A percentile compares a stretch with the other conserved stretches of the same genome.
phyloP scores from a whole-genome alignment of 2,329 filamentous ascomycete genomes.

The Fusarium falciforme region DNA sequence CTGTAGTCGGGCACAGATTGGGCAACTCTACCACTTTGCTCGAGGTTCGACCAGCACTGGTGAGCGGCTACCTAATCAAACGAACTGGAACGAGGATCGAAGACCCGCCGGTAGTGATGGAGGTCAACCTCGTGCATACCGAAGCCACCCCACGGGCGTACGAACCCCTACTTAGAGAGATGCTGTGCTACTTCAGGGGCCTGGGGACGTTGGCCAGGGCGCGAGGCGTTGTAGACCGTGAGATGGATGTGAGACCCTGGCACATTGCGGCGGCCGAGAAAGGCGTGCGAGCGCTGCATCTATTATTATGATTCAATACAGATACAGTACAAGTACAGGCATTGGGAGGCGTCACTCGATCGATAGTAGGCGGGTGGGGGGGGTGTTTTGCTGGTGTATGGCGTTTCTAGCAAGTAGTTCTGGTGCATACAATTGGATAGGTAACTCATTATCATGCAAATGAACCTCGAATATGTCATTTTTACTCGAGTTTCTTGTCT shows the following conservation, averaged over 20 bases:
- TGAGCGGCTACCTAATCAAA: slow-evolving; percentile 75
- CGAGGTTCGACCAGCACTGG: slow-evolving; percentile 67
- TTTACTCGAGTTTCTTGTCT: neutral
- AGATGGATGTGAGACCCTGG: slow-evolving; percentile 77
- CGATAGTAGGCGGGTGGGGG: neutral
- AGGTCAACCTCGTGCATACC: slow-evolving; percentile 72
- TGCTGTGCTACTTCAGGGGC: slow-evolving; percentile 75
- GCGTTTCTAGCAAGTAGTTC: slow-evolving; percentile 18
- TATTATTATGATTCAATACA: slow-evolving; percentile 64
- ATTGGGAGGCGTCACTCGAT: slow-evolving; percentile 31
- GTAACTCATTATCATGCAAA: slow-evolving; percentile 2
- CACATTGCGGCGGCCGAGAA: slow-evolving; percentile 80
- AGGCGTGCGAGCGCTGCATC: slow-evolving; percentile 73
- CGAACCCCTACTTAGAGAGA: slow-evolving; percentile 76
- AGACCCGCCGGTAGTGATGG: slow-evolving; percentile 70
- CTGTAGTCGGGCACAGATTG: slow-evolving; percentile 74
- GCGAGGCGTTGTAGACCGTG: slow-evolving; percentile 69
- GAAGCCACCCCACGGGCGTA: slow-evolving; percentile 64
- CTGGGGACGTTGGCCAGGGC: slow-evolving; percentile 76
- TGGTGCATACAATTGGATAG: slow-evolving; percentile 15
- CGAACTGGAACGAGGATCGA: slow-evolving; percentile 66
- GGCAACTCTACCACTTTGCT: slow-evolving; percentile 68
- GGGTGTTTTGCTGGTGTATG: slow-evolving; percentile 22
- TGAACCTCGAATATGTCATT: slow-evolving; percentile 3
- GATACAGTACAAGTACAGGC: slow-evolving; percentile 2